A percentile compares a stretch with the other conserved stretches of the same genome.
Conservation (phyloP, 352 stramenopile species). For the Pilasporangium apinafurcum region DNA sequence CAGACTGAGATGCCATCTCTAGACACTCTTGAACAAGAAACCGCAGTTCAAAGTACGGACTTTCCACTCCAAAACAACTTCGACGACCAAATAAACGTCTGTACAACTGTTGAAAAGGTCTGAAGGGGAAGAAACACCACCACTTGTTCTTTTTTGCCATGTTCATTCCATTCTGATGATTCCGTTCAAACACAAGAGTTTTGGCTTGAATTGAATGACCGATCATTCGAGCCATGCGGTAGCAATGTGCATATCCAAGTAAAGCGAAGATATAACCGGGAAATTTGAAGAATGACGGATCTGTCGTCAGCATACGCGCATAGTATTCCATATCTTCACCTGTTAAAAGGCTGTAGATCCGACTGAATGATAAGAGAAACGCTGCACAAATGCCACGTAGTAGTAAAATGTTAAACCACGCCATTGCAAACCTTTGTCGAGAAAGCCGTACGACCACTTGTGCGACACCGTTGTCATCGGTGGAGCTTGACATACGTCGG, state of each 20-base stretch:
- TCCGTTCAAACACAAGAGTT: neutral
- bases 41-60: conserved; percentile 9
- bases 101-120: neutral
- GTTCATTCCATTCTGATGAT: neutral
- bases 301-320: neutral
- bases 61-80: conserved; percentile 6
- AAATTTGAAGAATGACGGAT: neutral
- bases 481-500: too few relatives aligned
- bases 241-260: neutral
- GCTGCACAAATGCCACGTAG: conserved; percentile 12
- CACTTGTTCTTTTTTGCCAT: neutral
- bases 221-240: neutral
- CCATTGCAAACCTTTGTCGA: conserved; percentile 6
- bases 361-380: conserved; percentile 10
- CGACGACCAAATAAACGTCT: neutral
- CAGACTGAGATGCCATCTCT: conserved; percentile 15
- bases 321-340: conserved; percentile 3
- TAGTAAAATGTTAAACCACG: conserved; percentile 20
- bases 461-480: too few relatives aligned
- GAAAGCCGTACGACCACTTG: conserved; percentile 14
- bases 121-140: neutral
- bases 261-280: neutral
- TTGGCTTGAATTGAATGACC: neutral
- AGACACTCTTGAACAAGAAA: conserved; percentile 10
- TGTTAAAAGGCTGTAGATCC: conserved; percentile 5